A percentile compares a stretch with the other conserved stretches of the same genome.
phyloP scores from a whole-genome alignment of 305 asterid species.

The Solanum aculeatissimum region DNA sequence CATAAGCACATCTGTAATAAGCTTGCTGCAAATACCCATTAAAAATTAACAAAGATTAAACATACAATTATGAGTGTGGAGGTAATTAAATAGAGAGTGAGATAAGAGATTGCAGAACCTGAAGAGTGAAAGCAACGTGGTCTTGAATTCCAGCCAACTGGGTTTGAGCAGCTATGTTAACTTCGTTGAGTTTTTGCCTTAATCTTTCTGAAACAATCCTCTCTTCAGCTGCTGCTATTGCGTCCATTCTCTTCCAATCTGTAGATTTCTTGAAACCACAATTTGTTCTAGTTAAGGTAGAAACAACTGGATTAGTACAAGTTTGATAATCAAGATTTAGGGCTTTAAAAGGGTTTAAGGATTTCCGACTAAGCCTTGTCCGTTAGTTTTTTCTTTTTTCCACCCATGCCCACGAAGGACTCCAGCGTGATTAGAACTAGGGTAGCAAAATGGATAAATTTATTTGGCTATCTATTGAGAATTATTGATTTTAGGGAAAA shows the following conservation, averaged over 20 bases:
- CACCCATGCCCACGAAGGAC: too few relatives aligned
- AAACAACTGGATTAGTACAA: too few relatives aligned
- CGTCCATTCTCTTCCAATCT: slow-evolving; percentile 39
- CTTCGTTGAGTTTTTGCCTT: slow-evolving; percentile 74
- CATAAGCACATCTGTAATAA: slow-evolving; percentile 80
- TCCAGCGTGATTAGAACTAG: too few relatives aligned
- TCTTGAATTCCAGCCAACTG: slow-evolving; percentile 69
- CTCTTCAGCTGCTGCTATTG: slow-evolving; percentile 78
- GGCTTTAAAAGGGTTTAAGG: neutral
- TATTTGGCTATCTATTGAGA: too few relatives aligned
- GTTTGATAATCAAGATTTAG: neutral
- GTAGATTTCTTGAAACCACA: neutral
- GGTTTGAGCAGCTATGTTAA: slow-evolving; percentile 62
- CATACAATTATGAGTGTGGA: neutral
- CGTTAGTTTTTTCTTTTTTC: neutral
- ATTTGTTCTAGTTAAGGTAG: neutral
- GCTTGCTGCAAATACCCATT: slow-evolving; percentile 49
- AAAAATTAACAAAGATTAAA: neutral
- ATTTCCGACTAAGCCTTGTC: neutral
- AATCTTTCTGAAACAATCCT: slow-evolving; percentile 53
- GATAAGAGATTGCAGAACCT: slow-evolving; percentile 17
- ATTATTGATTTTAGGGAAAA: too few relatives aligned
- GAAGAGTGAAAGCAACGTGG: slow-evolving; percentile 78
- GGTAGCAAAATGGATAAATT: too few relatives aligned
- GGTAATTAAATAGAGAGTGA: neutral